phyloP scores from a whole-genome alignment of 1,139 yeast species.

The Magnusiomyces sp. region DNA sequence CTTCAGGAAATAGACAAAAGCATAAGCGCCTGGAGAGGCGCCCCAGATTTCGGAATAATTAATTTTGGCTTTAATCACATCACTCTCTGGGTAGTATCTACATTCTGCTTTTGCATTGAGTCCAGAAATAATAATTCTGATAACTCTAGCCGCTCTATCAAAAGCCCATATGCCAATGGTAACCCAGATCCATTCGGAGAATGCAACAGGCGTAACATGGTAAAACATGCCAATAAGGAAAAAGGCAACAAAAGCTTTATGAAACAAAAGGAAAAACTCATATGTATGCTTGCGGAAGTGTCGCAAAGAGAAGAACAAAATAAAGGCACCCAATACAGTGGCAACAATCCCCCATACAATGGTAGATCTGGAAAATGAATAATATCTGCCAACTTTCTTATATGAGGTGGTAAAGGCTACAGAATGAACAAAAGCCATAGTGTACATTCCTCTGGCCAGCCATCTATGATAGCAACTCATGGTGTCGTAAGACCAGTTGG shows the following conservation, averaged over 20 bases:
- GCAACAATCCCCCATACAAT: slow-evolving; percentile 49
- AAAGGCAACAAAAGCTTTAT: slow-evolving; percentile 39
- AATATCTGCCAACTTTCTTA: neutral
- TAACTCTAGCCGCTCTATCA: slow-evolving; percentile 48
- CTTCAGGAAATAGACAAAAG: slow-evolving; percentile 35
- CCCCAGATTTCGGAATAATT: slow-evolving; percentile 29
- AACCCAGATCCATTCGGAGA: slow-evolving; percentile 42
- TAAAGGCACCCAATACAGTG: slow-evolving; percentile 33
- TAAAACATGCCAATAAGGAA: slow-evolving; percentile 39
- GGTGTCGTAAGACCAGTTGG: slow-evolving; percentile 59
- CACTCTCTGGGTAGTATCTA: neutral
- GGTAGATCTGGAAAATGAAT: neutral
- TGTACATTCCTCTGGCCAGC: slow-evolving; percentile 47
- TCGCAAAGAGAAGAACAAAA: slow-evolving; percentile 42
- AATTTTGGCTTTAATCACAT: slow-evolving; percentile 25
- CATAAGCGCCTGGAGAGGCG: slow-evolving; percentile 33
- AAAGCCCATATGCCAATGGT: slow-evolving; percentile 55
- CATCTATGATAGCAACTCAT: slow-evolving; percentile 60
- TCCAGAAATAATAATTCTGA: slow-evolving; percentile 27
- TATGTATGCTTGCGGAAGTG: slow-evolving; percentile 48
- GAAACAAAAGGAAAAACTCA: slow-evolving; percentile 54
- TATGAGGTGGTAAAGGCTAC: slow-evolving; percentile 19
- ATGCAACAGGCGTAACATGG: slow-evolving; percentile 33
- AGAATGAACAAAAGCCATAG: slow-evolving; percentile 36
- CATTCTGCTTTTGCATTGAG: slow-evolving; percentile 18